Evolutionary conservation across 140 eudicot genomes (phyloP).

Genomic region (Flaveria floridana): DNA sequence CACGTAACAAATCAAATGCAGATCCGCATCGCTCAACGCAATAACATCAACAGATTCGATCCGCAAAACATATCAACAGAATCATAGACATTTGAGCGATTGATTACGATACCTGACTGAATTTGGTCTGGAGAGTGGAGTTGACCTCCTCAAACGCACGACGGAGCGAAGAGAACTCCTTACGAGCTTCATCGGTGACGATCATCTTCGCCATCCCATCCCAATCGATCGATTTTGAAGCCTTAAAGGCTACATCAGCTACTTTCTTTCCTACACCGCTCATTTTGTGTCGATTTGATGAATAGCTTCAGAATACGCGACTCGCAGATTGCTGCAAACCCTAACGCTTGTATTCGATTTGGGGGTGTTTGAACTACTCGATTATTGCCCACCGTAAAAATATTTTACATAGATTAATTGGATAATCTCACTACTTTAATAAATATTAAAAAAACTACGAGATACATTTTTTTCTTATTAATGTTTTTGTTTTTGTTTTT

Average conservation of each 20-base stretch:
- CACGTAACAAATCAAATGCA: neutral
- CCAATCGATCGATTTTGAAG: conserved; percentile 87
- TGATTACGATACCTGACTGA: conserved; percentile 56
- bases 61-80: neutral
- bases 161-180: conserved; percentile 78
- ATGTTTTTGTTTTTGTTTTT: no score
- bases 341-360: conserved; percentile 20
- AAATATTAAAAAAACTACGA: no score
- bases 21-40: neutral
- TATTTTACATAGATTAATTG: neutral
- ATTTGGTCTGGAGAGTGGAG: conserved; percentile 70
- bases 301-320: neutral
- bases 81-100: neutral
- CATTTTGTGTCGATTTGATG: conserved; percentile 40
- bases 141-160: conserved; percentile 93
- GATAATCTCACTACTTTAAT: neutral
- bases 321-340: conserved; percentile 2
- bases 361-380: conserved; percentile 1
- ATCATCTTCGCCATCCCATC: conserved; percentile 91
- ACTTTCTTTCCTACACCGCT: conserved; percentile 92
- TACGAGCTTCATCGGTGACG: conserved; percentile 91
- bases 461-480: no score
- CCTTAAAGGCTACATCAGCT: conserved; percentile 78
- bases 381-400: neutral
- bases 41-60: neutral